phyloP scores from a whole-genome alignment of 441 rosid genomes.

The Biscutella auriculata region DNA sequence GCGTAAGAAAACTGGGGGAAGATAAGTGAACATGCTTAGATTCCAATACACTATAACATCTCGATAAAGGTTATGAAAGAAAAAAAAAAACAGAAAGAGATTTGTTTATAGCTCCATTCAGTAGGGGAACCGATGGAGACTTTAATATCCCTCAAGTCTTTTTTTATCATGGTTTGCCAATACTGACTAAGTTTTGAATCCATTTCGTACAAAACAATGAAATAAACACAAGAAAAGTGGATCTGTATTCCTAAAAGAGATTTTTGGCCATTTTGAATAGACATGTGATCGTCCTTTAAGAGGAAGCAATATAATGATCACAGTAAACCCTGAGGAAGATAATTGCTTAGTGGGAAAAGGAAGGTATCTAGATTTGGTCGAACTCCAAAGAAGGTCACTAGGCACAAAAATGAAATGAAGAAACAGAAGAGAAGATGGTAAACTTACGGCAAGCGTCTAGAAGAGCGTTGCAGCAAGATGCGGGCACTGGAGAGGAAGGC shows the following conservation, averaged over 20 bases:
- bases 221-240: not conserved
- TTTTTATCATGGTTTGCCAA: not conserved
- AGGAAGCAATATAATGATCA: not conserved
- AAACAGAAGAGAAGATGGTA: constrained; percentile 10
- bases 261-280: not conserved
- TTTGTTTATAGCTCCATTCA: not conserved
- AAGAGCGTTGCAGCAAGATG: constrained; percentile 95
- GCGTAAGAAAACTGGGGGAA: constrained; percentile 1
- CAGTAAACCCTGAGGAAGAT: not conserved
- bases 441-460: constrained; percentile 91
- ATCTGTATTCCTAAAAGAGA: not conserved
- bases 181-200: not conserved
- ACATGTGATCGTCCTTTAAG: not conserved
- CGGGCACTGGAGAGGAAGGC: constrained; percentile 98
- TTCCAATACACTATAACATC: not conserved
- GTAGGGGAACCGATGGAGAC: not conserved
- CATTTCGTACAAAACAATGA: not conserved
- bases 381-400: not conserved
- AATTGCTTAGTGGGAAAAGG: not conserved
- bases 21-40: not conserved
- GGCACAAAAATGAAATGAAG: not conserved
- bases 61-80: not conserved
- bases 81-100: not conserved
- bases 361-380: not conserved
- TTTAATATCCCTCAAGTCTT: not conserved